phyloP scores from a whole-genome alignment of 2,329 filamentous ascomycete species.

The Colletotrichum agaves region DNA sequence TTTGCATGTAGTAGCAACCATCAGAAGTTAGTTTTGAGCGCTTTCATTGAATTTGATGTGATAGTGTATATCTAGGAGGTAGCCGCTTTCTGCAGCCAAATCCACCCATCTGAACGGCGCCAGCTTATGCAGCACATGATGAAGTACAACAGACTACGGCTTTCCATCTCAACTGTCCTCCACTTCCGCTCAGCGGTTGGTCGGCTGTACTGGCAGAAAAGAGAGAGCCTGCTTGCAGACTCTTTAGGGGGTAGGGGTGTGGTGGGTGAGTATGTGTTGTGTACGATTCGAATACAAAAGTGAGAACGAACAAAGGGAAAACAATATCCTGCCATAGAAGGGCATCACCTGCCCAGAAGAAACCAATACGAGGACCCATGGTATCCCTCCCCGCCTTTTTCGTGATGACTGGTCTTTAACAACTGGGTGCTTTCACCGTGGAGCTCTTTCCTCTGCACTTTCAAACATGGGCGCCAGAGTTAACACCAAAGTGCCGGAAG shows the following conservation, averaged over 20 bases:
- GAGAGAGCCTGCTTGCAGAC: slow-evolving; percentile 36
- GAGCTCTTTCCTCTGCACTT: slow-evolving; percentile 8
- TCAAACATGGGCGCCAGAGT: slow-evolving; percentile 15
- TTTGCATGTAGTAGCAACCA: no score
- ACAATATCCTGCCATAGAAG: slow-evolving; percentile 35
- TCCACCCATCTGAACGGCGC: slow-evolving; percentile 20
- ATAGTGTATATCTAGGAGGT: slow-evolving; percentile 35
- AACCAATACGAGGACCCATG: slow-evolving; percentile 32
- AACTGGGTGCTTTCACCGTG: slow-evolving; percentile 18
- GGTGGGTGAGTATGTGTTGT: slow-evolving; percentile 32
- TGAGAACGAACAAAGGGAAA: slow-evolving; percentile 38
- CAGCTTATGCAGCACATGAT: slow-evolving; percentile 30
- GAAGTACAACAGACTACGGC: slow-evolving; percentile 28
- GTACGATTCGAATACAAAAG: slow-evolving; percentile 38
- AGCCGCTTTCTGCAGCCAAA: slow-evolving; percentile 27
- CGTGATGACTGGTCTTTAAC: slow-evolving; percentile 30
- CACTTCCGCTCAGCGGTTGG: slow-evolving; percentile 11
- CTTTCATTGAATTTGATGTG: slow-evolving; percentile 30
- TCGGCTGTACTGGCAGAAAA: slow-evolving; percentile 29
- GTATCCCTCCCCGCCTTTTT: slow-evolving; percentile 34
- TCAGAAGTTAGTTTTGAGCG: slow-evolving; percentile 14
- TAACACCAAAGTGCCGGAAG: slow-evolving; percentile 28
- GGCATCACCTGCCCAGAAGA: slow-evolving; percentile 23
- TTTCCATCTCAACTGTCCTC: slow-evolving; percentile 17
- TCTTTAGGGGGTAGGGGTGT: neutral